Evolutionary conservation across 1,284 basidiomycete genomes (phyloP).

Genomic region (Puccinia coronata): DNA sequence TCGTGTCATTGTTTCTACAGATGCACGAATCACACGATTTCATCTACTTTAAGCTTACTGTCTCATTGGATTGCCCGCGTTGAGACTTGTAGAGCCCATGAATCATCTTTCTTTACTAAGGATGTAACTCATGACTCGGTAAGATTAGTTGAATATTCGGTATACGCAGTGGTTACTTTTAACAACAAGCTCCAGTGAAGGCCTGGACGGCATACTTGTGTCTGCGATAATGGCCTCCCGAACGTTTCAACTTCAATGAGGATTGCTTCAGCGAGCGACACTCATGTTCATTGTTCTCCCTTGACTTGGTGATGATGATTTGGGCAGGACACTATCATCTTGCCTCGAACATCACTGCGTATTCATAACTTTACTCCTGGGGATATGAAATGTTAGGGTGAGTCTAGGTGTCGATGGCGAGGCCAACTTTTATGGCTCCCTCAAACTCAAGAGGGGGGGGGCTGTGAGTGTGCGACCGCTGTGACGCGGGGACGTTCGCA

Average conservation of each 20-base stretch:
- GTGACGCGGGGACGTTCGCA: no score
- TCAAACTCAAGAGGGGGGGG: no score
- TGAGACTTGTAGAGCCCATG: neutral
- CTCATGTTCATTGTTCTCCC: neutral
- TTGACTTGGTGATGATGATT: neutral
- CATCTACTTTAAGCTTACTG: neutral
- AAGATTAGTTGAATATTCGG: neutral
- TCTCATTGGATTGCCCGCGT: neutral
- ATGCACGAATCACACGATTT: neutral
- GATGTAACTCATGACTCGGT: no score
- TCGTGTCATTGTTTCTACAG: neutral
- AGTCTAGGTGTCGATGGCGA: no score
- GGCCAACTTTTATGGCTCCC: no score
- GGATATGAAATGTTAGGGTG: no score
- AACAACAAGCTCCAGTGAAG: no score
- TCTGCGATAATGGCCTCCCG: neutral
- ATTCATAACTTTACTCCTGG: no score
- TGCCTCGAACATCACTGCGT: neutral
- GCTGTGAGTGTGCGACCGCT: no score
- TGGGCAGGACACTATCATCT: neutral
- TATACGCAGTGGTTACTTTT: neutral
- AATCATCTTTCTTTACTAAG: neutral
- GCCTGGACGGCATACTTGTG: no score
- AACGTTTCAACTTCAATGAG: neutral
- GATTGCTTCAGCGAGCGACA: neutral